Evolutionary conservation across 2,329 filamentous ascomycete genomes (phyloP), one percentile per base, ranked within the genome.

Genomic region (Boeremia exigua): DNA sequence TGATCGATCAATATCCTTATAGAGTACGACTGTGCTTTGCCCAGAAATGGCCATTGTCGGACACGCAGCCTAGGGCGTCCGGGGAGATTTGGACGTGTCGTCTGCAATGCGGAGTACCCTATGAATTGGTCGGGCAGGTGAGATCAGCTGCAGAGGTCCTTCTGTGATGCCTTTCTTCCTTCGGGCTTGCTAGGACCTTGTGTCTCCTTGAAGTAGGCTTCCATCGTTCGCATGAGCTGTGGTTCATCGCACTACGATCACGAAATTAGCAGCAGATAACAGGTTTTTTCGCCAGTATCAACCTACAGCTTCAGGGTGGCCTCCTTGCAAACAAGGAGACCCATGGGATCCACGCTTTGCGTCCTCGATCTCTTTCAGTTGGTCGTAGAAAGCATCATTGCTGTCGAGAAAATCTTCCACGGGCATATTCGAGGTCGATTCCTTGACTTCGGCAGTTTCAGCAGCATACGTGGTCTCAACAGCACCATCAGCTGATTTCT

Each of bases 131-230:
- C 14, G 10, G 36, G 15, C 28, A 9, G 15, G n/a, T 5, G 9
- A 7, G n/a, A n/a, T 32, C 28, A 19, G 30, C 32, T 47, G 10
- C 34, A 25, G n/a, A 42, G 29, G 23, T 56, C 47, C 10, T 43
- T 29, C 25, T 56, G 39, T 2, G 36, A 37, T 2, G 15, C 30
- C 46, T 50, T 50, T 30, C 36, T 47, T 17, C 42, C 43, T 14
- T 47, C 34, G 8, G 25, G 14, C 23, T 33, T 36, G 38, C 36
- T 25, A 17, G 32, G 28, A 29, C 48, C 48, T 23, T 55, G 52
- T 3, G 53, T 48, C 33, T 57, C 54, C 10, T 38, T 44, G 38
- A 57, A 34, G 17, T 57, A 57, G 14, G 43, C 48, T 19, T 53
- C 54, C 44, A 57, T 48, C 3, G 54, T 48, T 14, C 54, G 48